These are phyloP conservation scores for Fusarium sp. DNA, from an alignment of 2,329 filamentous ascomycete genomes.

Conservation along the genomic window DNA sequence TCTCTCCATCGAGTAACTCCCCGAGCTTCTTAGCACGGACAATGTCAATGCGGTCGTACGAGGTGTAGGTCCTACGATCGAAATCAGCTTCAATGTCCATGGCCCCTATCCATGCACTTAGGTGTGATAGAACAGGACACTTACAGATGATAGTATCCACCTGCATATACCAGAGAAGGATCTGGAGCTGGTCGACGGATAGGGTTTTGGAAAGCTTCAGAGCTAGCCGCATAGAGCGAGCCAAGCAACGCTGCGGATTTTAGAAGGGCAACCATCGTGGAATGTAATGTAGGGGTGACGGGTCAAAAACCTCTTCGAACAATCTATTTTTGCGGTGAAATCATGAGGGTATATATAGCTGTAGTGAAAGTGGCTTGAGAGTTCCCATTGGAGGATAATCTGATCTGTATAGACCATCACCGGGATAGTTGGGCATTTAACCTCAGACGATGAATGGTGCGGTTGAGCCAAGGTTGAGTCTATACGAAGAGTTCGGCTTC, in stretches of 20 bases:
- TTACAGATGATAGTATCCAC: conserved; percentile 15
- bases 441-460: neutral
- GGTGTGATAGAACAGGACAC: neutral
- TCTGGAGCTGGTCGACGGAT: conserved; percentile 13
- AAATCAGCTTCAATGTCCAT: neutral
- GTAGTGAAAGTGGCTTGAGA: too few relatives aligned
- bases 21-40: neutral
- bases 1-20: conserved; percentile 12
- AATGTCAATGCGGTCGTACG: conserved; percentile 13
- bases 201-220: conserved; percentile 9
- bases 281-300: too few relatives aligned
- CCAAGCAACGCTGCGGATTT: neutral
- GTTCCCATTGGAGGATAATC: neutral
- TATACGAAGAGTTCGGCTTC: neutral
- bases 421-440: neutral
- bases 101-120: neutral
- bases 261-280: neutral
- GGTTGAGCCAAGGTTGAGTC: neutral
- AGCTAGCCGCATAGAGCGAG: neutral
- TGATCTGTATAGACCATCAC: neutral
- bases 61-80: conserved; percentile 3
- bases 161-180: conserved; percentile 9
- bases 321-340: neutral
- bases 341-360: neutral
- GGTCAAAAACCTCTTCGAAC: neutral